Evolutionary conservation across 305 asterid genomes (phyloP).

Genomic region (Fraxinus sp.): DNA sequence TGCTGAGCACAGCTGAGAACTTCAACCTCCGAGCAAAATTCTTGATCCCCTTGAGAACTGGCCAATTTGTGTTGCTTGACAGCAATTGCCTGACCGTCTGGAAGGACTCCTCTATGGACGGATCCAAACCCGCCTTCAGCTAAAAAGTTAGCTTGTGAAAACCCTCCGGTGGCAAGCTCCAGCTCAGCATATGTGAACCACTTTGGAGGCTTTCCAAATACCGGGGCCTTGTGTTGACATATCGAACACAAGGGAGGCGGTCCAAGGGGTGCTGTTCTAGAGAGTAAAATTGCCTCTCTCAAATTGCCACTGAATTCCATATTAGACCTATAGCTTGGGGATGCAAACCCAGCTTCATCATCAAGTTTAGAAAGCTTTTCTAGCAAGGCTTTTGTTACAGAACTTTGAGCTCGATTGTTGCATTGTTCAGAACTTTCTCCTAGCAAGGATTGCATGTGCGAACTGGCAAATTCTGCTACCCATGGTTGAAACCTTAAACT

Average conservation of each 20-base stretch:
- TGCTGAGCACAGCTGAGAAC: conserved; percentile 99
- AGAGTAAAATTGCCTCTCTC: conserved; percentile 70
- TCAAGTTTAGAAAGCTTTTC: conserved; percentile 68
- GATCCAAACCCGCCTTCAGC: conserved; percentile 99
- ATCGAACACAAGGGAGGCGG: conserved; percentile 96
- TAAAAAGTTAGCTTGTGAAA: conserved; percentile 76
- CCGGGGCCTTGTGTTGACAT: conserved; percentile 91
- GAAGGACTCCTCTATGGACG: conserved; percentile 88
- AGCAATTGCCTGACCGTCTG: conserved; percentile 88
- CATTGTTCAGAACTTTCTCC: conserved; percentile 54
- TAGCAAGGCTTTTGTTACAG: conserved; percentile 49
- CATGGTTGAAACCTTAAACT: conserved; percentile 93
- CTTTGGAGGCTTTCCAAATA: conserved; percentile 91
- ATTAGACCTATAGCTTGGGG: conserved; percentile 68
- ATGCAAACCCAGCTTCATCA: conserved; percentile 51
- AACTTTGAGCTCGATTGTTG: conserved; percentile 37
- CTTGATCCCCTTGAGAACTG: conserved; percentile 97
- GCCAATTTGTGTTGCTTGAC: conserved; percentile 98
- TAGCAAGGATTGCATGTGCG: conserved; percentile 45
- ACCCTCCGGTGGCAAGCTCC: conserved; percentile 89
- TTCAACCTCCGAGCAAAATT: conserved; percentile 97
- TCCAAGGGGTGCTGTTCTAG: conserved; percentile 67
- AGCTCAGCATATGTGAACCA: conserved; percentile 85
- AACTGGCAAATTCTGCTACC: conserved; percentile 60
- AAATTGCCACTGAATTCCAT: conserved; percentile 69